A percentile compares a stretch with the other conserved stretches of the same genome.
Conservation (phyloP, 2,329 filamentous ascomycete genomes). For the Nemania sp. region DNA sequence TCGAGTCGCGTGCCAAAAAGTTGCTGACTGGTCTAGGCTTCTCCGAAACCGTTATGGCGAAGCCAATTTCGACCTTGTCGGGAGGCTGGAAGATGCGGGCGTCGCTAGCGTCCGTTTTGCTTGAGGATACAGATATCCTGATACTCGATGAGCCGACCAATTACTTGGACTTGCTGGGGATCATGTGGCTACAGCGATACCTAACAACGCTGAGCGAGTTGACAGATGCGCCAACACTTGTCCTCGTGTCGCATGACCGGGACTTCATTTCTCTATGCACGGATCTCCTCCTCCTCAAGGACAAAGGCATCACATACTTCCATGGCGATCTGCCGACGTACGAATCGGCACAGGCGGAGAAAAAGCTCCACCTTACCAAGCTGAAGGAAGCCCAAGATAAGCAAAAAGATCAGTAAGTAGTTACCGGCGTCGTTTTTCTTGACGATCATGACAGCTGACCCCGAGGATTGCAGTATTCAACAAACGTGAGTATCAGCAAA, state of each 20-base stretch:
- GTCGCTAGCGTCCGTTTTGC: conserved; percentile 65
- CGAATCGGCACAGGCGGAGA: conserved; percentile 68
- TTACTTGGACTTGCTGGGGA: conserved; percentile 79
- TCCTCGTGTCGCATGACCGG: conserved; percentile 83
- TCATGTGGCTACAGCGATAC: conserved; percentile 81
- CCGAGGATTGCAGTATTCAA: conserved; percentile 55
- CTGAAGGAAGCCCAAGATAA: conserved; percentile 84
- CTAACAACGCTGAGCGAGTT: conserved; percentile 60
- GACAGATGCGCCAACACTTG: conserved; percentile 63
- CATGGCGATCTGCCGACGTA: conserved; percentile 74
- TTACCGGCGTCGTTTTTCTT: background rate
- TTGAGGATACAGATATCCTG: conserved; percentile 75
- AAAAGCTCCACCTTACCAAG: conserved; percentile 67
- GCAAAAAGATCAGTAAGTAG: conserved; percentile 65
- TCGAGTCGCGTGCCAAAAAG: conserved; percentile 67
- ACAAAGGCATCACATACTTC: conserved; percentile 73
- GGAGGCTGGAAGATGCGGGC: conserved; percentile 78
- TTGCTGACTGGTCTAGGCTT: conserved; percentile 75
- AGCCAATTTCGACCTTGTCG: conserved; percentile 67
- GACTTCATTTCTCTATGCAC: conserved; percentile 78
- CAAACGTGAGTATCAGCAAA: conserved; percentile 50
- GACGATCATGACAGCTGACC: background rate
- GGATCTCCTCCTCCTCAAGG: conserved; percentile 75
- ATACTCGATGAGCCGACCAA: conserved; percentile 88
- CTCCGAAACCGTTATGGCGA: conserved; percentile 61